A percentile compares a stretch with the other conserved stretches of the same genome.
These are phyloP conservation scores for Tylopilus sp. DNA, from an alignment of 768 basidiomycete species.

Conservation along the genomic window DNA sequence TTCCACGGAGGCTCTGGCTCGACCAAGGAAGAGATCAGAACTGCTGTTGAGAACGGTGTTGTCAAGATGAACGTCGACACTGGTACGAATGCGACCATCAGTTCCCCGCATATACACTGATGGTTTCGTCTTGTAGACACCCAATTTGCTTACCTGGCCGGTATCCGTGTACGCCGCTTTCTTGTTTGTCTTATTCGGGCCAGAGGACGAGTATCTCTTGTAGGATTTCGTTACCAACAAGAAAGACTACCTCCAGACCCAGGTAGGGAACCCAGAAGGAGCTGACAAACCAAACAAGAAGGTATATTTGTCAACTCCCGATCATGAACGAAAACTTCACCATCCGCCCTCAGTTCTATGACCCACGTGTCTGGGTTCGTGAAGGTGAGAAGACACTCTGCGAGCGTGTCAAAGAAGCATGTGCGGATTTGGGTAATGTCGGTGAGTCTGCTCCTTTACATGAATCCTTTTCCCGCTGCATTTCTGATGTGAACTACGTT, in stretches of 20 bases:
- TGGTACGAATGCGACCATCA: constrained; percentile 31
- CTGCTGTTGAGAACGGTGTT: constrained; percentile 87
- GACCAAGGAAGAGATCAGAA: constrained; percentile 90
- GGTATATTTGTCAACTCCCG: constrained; percentile 35
- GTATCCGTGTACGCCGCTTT: constrained; percentile 60
- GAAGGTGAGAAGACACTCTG: constrained; percentile 94
- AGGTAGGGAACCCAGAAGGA: constrained; percentile 97
- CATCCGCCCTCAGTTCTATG: constrained; percentile 59
- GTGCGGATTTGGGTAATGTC: constrained; percentile 78
- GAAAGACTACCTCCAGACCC: constrained; percentile 82
- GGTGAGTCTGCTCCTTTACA: constrained; percentile 32
- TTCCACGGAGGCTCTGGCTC: constrained; percentile 99
- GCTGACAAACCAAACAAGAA: constrained; percentile 99
- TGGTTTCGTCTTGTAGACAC: constrained; percentile 47
- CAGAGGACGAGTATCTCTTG: background rate
- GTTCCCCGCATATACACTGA: constrained; percentile 1
- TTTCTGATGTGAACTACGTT: background rate
- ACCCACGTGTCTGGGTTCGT: constrained; percentile 97
- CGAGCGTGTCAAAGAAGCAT: constrained; percentile 90
- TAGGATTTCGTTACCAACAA: constrained; percentile 85
- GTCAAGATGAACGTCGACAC: constrained; percentile 99
- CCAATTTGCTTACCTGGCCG: constrained; percentile 86
- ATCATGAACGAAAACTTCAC: background rate
- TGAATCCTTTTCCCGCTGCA: background rate
- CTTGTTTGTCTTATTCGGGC: background rate